Percentiles rank a stretch among this genome's conserved stretches.
phyloP scores from a whole-genome alignment of 352 stramenopile genomes.

The Phytophthora pisi region DNA sequence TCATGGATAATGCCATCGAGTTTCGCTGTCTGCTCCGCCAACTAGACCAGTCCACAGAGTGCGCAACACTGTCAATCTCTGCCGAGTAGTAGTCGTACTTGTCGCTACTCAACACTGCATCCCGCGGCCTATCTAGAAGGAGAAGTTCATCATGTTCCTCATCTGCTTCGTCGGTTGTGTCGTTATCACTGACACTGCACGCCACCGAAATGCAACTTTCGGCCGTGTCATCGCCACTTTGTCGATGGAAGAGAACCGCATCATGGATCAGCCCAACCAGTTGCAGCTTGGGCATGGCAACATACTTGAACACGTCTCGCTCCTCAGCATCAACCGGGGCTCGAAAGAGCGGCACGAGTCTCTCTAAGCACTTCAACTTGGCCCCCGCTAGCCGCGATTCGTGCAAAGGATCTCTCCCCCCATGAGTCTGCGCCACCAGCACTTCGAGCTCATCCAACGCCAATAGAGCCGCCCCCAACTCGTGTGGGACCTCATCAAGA shows the following conservation, averaged over 20 bases:
- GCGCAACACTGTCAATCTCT: constrained; percentile 7
- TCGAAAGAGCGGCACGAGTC: constrained; percentile 53
- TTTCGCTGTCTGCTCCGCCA: constrained; percentile 19
- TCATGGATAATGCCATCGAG: constrained; percentile 43
- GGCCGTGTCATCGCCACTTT: constrained; percentile 4
- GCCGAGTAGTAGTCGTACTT: not conserved
- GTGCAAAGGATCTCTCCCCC: not conserved
- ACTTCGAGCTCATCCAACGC: constrained; percentile 48
- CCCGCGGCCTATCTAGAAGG: constrained; percentile 14
- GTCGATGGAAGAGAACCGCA: constrained; percentile 32
- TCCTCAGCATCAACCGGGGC: constrained; percentile 39
- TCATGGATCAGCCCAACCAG: constrained; percentile 50
- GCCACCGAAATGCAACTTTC: constrained; percentile 38
- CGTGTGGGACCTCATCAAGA: constrained; percentile 13
- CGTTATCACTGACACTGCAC: constrained; percentile 9
- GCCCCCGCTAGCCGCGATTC: constrained; percentile 39
- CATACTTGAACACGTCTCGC: constrained; percentile 54
- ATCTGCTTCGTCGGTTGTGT: not conserved
- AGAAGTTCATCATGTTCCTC: constrained; percentile 14
- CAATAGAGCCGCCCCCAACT: constrained; percentile 20
- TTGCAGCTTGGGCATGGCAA: constrained; percentile 43
- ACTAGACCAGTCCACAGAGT: constrained; percentile 29
- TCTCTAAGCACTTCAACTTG: constrained; percentile 55
- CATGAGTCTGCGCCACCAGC: constrained; percentile 26
- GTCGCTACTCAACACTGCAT: not conserved